Percentiles rank a stretch among this genome's conserved stretches.
phyloP scores from a whole-genome alignment of 202 grass and related monocot species.

The Setaria viridis region DNA sequence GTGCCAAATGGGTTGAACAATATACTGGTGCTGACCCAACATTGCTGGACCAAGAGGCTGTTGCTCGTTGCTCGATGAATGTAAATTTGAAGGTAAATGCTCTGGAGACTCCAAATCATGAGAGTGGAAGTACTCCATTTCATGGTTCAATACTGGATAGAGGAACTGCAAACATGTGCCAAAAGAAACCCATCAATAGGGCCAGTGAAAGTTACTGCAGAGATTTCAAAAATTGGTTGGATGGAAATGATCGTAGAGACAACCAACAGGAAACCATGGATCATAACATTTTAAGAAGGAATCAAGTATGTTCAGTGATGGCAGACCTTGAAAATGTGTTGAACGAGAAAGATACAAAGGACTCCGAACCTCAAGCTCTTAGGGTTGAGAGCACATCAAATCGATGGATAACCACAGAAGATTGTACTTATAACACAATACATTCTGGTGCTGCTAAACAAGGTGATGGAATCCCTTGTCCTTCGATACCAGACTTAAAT shows the following conservation, averaged over 20 bases:
- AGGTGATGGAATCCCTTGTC: conserved; percentile 8
- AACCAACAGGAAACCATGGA: conserved; percentile 22
- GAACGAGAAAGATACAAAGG: neutral
- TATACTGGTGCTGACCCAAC: neutral
- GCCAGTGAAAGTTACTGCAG: conserved; percentile 29
- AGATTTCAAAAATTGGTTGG: conserved; percentile 2
- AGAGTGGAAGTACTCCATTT: neutral
- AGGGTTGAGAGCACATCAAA: conserved; percentile 28
- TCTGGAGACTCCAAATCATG: conserved; percentile 33
- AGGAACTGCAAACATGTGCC: conserved; percentile 26
- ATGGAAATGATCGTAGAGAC: conserved; percentile 4
- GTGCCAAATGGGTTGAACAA: conserved; percentile 24
- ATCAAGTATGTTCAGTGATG: conserved; percentile 21
- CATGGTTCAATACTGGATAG: conserved; percentile 6
- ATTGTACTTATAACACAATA: conserved; percentile 2
- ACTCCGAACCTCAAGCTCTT: conserved; percentile 20
- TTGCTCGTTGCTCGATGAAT: conserved; percentile 25
- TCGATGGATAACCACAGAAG: conserved; percentile 18
- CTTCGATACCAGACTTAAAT: conserved; percentile 53
- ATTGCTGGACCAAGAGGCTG: conserved; percentile 21
- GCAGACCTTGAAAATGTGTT: conserved; percentile 23
- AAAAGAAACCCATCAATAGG: neutral
- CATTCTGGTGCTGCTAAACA: conserved; percentile 29
- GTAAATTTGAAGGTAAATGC: conserved; percentile 36
- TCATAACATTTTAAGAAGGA: conserved; percentile 29